A percentile compares a stretch with the other conserved stretches of the same genome.
phyloP scores from a whole-genome alignment of 257 asterid species.

The Solanum tarijense region DNA sequence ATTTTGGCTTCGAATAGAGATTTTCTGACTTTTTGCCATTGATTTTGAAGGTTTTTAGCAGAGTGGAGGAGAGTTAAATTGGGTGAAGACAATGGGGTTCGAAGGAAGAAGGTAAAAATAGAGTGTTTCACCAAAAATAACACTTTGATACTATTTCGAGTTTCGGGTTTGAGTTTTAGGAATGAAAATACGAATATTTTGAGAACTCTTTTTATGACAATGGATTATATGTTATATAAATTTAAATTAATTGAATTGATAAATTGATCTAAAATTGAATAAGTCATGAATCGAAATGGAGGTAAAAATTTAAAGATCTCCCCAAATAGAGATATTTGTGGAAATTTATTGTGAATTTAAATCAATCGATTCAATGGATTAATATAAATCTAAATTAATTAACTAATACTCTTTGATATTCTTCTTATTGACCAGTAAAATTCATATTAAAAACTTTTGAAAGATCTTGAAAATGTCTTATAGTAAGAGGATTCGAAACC shows the following conservation, averaged over 20 bases:
- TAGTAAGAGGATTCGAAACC: not conserved
- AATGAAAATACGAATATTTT: no score
- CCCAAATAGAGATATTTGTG: not conserved
- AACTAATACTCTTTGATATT: not conserved
- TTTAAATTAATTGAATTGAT: no score
- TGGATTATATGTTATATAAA: no score
- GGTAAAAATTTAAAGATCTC: not conserved
- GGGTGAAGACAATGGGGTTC: not conserved
- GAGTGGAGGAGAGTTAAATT: not conserved
- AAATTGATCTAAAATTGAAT: not conserved
- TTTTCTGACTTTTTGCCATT: not conserved
- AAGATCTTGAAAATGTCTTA: not conserved
- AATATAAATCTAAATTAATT: accelerated
- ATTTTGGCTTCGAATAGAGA: not conserved
- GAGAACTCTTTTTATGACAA: no score
- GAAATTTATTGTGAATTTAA: not conserved
- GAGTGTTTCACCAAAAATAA: not conserved
- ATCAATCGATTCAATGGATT: not conserved
- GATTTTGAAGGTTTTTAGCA: not conserved
- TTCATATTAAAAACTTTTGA: not conserved
- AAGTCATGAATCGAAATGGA: not conserved
- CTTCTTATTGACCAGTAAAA: not conserved
- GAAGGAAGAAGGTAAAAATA: not conserved
- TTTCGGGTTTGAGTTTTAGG: not conserved
- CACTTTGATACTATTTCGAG: not conserved